Conservation (phyloP, 305 asterid species). For the Coffea humblotiana region DNA sequence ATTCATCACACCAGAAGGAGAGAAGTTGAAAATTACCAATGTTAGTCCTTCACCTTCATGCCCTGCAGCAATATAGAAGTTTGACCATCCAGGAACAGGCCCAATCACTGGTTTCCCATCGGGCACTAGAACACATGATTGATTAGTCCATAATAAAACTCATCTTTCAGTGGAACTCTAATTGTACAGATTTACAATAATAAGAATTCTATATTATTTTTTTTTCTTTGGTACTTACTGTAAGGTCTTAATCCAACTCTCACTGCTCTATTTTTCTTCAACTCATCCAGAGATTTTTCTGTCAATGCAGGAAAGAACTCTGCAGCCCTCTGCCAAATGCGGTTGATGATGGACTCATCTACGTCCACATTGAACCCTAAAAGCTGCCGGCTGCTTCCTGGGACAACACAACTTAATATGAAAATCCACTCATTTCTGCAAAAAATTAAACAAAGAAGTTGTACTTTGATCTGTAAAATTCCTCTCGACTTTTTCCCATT, state of each 20-base stretch:
- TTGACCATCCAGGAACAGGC: constrained; percentile 67
- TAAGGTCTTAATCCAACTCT: constrained; percentile 94
- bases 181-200: background rate
- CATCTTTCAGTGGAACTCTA: background rate
- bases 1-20: background rate
- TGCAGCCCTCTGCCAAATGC: constrained; percentile 80
- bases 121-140: constrained; percentile 49
- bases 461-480: background rate
- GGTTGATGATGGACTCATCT: constrained; percentile 61
- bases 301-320: constrained; percentile 76
- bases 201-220: background rate
- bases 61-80: constrained; percentile 72
- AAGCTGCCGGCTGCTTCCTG: constrained; percentile 95
- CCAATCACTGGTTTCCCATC: constrained; percentile 84
- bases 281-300: constrained; percentile 47
- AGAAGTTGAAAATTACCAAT: constrained; percentile 45
- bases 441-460: background rate
- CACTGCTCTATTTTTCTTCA: constrained; percentile 60
- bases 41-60: constrained; percentile 98
- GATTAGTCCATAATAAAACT: background rate
- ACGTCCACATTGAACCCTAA: constrained; percentile 69
- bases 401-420: constrained; percentile 14
- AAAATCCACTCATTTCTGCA: background rate
- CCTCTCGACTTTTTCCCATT: background rate
- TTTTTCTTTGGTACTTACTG: constrained; percentile 53